A percentile compares a stretch with the other conserved stretches of the same genome.
These are phyloP conservation scores for Curvularia sp. DNA, from an alignment of 2,329 filamentous ascomycete species.

Conservation along the genomic window DNA sequence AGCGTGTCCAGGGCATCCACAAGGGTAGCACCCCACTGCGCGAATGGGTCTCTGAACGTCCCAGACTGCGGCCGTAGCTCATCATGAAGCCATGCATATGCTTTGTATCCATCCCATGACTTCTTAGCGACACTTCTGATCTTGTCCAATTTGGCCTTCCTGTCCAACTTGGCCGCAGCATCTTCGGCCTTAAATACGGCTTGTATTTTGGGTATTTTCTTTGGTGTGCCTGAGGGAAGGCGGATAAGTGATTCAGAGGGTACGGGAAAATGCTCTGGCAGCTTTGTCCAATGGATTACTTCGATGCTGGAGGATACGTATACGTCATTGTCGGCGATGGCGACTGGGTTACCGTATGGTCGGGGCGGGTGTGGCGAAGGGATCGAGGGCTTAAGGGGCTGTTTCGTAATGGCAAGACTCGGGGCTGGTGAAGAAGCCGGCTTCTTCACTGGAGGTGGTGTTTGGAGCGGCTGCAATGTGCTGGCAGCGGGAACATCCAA, in stretches of 20 bases:
- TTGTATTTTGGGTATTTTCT: conserved; percentile 78
- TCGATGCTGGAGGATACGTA: conserved; percentile 27
- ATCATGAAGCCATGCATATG: conserved; percentile 83
- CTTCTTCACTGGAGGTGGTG: conserved; percentile 40
- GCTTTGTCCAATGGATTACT: conserved; percentile 73
- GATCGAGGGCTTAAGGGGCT: conserved; percentile 26
- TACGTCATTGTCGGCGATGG: conserved; percentile 31
- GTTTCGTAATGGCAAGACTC: conserved; percentile 19
- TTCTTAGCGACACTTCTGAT: conserved; percentile 78
- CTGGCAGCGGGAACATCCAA: conserved; percentile 43
- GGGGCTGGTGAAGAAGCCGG: conserved; percentile 20
- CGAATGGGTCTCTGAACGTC: conserved; percentile 78
- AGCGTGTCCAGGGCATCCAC: conserved; percentile 78
- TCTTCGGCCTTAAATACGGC: conserved; percentile 72
- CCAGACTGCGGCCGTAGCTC: conserved; percentile 79
- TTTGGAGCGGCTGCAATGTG: conserved; percentile 30
- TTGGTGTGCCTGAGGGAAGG: conserved; percentile 75
- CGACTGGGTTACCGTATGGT: conserved; percentile 23
- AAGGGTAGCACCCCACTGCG: conserved; percentile 87
- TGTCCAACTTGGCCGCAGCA: conserved; percentile 56
- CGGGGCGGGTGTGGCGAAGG: conserved; percentile 23
- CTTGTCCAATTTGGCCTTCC: conserved; percentile 67
- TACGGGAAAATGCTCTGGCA: conserved; percentile 79
- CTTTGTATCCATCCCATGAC: conserved; percentile 83
- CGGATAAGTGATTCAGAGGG: conserved; percentile 72